Evolutionary conservation across 805 yeast genomes (phyloP).

Genomic region (Candida khao-thaluensis): DNA sequence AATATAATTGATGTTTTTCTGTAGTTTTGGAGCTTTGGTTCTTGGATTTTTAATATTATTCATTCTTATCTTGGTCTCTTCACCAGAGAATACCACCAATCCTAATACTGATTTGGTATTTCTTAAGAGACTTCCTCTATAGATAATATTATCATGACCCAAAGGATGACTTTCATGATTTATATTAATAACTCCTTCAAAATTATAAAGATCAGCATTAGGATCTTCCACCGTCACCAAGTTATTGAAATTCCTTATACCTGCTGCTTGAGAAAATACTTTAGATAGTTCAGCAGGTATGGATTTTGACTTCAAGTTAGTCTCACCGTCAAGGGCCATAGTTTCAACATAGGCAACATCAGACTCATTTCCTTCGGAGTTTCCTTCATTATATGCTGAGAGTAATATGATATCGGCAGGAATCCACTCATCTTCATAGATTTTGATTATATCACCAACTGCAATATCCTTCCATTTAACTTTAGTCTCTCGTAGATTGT

Average conservation of each 20-base stretch:
- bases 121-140: constrained; percentile 86
- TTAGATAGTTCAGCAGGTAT: constrained; percentile 67
- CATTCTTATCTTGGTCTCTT: constrained; percentile 93
- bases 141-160: constrained; percentile 78
- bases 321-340: constrained; percentile 97
- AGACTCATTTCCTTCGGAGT: too few species aligned
- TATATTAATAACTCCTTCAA: constrained; percentile 69
- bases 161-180: constrained; percentile 51
- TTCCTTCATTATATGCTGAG: constrained; percentile 55
- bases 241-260: constrained; percentile 50
- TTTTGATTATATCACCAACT: constrained; percentile 83
- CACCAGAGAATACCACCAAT: constrained; percentile 88
- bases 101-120: constrained; percentile 78
- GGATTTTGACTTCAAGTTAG: constrained; percentile 74
- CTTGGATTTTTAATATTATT: constrained; percentile 89
- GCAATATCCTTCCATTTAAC: constrained; percentile 69
- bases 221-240: constrained; percentile 83
- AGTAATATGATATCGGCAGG: constrained; percentile 87
- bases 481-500: constrained; percentile 32
- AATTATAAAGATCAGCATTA: constrained; percentile 84
- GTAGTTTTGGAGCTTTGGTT: constrained; percentile 90
- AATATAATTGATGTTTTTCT: constrained; percentile 75
- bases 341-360: constrained; percentile 80
- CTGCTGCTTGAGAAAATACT: constrained; percentile 47
- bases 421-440: constrained; percentile 82